Evolutionary conservation across 768 basidiomycete genomes (phyloP), one percentile per base, ranked within the genome.

Genomic region (Mycena polygramma): DNA sequence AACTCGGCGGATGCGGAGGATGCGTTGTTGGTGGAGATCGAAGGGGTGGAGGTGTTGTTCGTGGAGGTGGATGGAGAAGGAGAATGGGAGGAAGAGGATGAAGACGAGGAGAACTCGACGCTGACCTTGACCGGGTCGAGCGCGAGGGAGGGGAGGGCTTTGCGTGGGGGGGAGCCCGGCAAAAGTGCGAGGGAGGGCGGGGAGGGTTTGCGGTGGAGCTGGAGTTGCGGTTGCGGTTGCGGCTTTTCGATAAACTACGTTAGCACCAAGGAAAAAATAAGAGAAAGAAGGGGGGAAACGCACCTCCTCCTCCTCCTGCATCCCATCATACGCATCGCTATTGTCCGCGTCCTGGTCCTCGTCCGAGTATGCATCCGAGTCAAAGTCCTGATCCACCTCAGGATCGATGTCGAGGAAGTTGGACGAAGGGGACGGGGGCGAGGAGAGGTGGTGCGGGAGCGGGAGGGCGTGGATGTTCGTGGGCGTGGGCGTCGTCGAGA

Each of bases 71-170:
- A 46, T 6, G 45, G 19, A 3, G 45, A 15, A 15, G 19, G 35
- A 20, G 55, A 57, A 13, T 26, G 13, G 20, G 60, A 48, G 30
- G 43, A 30, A 10, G 60, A 14, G 2, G 45, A 35, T 19, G 35
- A 46, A 36, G 30, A 20, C 26, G 52, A 30, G 14, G 24, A 30
- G 39, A 64, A 64, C 52, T 55, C 63, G 52, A 54, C 65, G 57
- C 39, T 43, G 49, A 58, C 57, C 22, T 53, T 51, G 57, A 66
- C 39, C n/a, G 65, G 57, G n/a, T 14, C 65, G 57, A 66, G 65
- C 24, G 65, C 65, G 57, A 66, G 65, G 15, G 57, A 26, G 35
- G 65, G 57, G 17, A 20, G 22, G 36, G 57, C 37, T 24, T 66
- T 66, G 45, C 11, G 26, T 10, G 54, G 35, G 2, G 57, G 24